Conservation (phyloP, 805 yeast genomes). For the Lachancea dasiensis region DNA sequence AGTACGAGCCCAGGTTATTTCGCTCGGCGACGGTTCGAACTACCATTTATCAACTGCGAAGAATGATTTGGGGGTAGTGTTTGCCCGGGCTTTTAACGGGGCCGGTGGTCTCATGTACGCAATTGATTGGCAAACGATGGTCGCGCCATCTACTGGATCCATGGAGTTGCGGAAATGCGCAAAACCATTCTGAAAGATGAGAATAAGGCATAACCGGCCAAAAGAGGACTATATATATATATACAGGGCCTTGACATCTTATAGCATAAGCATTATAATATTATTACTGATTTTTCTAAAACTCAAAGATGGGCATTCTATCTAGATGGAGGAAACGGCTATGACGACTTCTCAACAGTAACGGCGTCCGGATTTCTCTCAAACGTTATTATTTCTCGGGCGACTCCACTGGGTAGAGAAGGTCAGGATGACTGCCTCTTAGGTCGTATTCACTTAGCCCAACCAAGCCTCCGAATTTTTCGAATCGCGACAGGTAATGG, state of each 20-base stretch:
- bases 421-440: conserved; percentile 41
- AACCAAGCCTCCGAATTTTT: conserved; percentile 58
- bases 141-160: conserved; percentile 66
- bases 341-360: too few species aligned
- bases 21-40: conserved; percentile 90
- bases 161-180: conserved; percentile 86
- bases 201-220: neutral
- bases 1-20: conserved; percentile 70
- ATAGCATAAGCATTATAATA: conserved; percentile 8
- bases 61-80: conserved; percentile 89
- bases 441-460: conserved; percentile 83
- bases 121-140: conserved; percentile 94
- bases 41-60: conserved; percentile 85
- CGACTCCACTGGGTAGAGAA: conserved; percentile 22
- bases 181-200: conserved; percentile 52
- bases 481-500: conserved; percentile 64
- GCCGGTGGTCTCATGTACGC: conserved; percentile 81
- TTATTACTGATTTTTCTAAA: conserved; percentile 1
- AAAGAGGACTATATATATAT: too few species aligned
- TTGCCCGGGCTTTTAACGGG: conserved; percentile 63
- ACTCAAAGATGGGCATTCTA: neutral
- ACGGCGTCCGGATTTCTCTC: too few species aligned
- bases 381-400: neutral
- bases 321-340: too few species aligned
- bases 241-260: too few species aligned